Conservation (phyloP, 2,329 filamentous ascomycete genomes). For the Penicillium sp. region DNA sequence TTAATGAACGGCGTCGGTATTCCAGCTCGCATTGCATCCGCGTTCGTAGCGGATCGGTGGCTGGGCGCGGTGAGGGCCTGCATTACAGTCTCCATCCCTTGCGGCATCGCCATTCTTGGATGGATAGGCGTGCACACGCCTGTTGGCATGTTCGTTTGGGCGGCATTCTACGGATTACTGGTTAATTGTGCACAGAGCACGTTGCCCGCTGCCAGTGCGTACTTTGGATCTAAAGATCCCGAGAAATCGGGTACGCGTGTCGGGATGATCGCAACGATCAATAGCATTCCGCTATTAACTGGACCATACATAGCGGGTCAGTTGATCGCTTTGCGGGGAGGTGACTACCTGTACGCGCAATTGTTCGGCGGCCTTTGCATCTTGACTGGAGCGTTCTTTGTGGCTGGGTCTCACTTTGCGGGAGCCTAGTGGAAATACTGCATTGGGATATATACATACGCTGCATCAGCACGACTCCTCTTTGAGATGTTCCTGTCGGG, state of each 20-base stretch:
- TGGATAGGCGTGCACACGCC: slow-evolving; percentile 10
- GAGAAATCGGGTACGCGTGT: slow-evolving; percentile 47
- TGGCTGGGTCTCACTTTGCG: slow-evolving; percentile 8
- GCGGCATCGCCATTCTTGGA: slow-evolving; percentile 6
- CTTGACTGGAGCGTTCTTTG: slow-evolving; percentile 10
- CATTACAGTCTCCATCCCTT: slow-evolving; percentile 12
- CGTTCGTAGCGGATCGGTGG: slow-evolving; percentile 10
- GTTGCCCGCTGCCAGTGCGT: slow-evolving; percentile 41
- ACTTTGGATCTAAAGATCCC: slow-evolving; percentile 45
- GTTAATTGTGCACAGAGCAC: slow-evolving; percentile 46
- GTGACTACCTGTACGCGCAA: slow-evolving; percentile 45
- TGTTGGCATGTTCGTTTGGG: slow-evolving; percentile 41
- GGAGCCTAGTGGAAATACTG: not conserved
- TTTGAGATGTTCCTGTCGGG: not conserved
- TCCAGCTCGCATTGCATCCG: slow-evolving; percentile 6
- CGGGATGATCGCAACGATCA: slow-evolving; percentile 48
- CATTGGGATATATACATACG: not conserved
- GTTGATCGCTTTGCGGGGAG: slow-evolving; percentile 41
- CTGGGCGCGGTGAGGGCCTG: slow-evolving; percentile 9
- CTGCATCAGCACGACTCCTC: not conserved
- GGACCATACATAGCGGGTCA: slow-evolving; percentile 49
- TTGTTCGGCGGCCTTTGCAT: slow-evolving; percentile 40
- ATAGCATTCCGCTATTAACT: slow-evolving; percentile 45
- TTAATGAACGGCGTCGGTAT: slow-evolving; percentile 9
- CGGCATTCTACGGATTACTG: slow-evolving; percentile 45